Evolutionary conservation across 2,329 filamentous ascomycete species (phyloP).

Genomic region (Periconia sp.): DNA sequence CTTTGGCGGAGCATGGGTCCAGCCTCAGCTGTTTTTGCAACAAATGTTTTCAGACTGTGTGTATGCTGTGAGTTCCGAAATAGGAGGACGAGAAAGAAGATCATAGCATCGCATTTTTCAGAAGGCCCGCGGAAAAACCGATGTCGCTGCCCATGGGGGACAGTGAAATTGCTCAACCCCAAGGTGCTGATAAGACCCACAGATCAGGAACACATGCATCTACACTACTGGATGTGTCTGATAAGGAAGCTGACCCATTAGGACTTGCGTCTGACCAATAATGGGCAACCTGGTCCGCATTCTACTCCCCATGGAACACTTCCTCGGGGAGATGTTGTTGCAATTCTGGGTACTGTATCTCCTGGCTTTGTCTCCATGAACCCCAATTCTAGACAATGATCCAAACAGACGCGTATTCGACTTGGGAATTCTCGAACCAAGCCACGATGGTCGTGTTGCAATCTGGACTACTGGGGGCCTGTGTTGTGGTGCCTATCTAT

Average conservation of each 20-base stretch:
- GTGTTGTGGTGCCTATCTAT: neutral
- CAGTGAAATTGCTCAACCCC: neutral
- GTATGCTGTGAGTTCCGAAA: neutral
- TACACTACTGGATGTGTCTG: slow-evolving; percentile 11
- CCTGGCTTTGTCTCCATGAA: neutral
- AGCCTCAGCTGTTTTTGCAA: neutral
- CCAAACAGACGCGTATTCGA: too few relatives aligned
- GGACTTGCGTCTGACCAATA: slow-evolving; percentile 6
- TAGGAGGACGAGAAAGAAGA: neutral
- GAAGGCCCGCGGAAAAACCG: slow-evolving; percentile 17
- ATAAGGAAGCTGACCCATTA: slow-evolving; percentile 17
- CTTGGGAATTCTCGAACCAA: neutral
- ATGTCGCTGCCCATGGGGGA: neutral
- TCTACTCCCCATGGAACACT: neutral
- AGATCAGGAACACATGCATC: slow-evolving; percentile 3
- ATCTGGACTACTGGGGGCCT: neutral
- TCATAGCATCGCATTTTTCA: neutral
- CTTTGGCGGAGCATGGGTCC: neutral
- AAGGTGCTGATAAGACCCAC: slow-evolving; percentile 18
- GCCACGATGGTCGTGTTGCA: neutral
- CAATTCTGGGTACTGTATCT: neutral
- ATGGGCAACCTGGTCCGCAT: neutral
- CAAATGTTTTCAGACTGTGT: neutral
- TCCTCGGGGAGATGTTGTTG: neutral
- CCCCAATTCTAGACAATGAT: neutral